Conservation (phyloP, 805 yeast species). For the Yarrowia sp. region DNA sequence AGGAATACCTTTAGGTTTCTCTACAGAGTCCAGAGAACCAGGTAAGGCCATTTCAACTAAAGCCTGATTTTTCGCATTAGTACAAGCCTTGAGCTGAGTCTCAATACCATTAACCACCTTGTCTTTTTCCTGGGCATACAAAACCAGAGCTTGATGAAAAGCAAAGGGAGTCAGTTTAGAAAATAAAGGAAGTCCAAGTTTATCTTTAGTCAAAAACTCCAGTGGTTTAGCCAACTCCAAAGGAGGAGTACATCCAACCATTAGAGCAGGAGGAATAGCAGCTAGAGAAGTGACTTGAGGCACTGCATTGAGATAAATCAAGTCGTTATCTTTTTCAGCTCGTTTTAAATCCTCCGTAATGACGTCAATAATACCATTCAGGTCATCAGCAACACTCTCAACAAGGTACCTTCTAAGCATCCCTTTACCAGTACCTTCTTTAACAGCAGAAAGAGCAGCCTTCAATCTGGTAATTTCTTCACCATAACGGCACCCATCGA, state of each 20-base stretch:
- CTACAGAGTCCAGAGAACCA: conserved; percentile 59
- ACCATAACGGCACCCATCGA: conserved; percentile 58
- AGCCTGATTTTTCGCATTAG: conserved; percentile 30
- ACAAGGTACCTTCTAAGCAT: conserved; percentile 45
- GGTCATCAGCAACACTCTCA: conserved; percentile 49
- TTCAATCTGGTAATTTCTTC: conserved; percentile 62
- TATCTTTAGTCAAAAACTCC: conserved; percentile 32
- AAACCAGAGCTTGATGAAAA: conserved; percentile 62
- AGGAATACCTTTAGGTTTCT: conserved; percentile 57
- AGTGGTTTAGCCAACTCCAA: conserved; percentile 41
- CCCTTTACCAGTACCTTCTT: conserved; percentile 29
- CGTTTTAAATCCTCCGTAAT: conserved; percentile 48
- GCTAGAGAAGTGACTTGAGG: conserved; percentile 48
- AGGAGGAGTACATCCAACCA: conserved; percentile 53
- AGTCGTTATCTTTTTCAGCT: conserved; percentile 76
- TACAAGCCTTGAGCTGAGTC: conserved; percentile 44
- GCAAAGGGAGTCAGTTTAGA: conserved; percentile 62
- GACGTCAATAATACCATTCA: conserved; percentile 48
- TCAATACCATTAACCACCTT: conserved; percentile 33
- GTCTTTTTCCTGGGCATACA: conserved; percentile 53
- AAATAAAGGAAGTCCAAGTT: conserved; percentile 44
- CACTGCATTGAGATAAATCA: conserved; percentile 67
- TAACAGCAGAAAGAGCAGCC: conserved; percentile 44
- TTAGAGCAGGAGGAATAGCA: conserved; percentile 45
- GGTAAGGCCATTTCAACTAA: conserved; percentile 43